Conservation (phyloP, 2,329 filamentous ascomycete species). For the Epichloe brachyelytri region DNA sequence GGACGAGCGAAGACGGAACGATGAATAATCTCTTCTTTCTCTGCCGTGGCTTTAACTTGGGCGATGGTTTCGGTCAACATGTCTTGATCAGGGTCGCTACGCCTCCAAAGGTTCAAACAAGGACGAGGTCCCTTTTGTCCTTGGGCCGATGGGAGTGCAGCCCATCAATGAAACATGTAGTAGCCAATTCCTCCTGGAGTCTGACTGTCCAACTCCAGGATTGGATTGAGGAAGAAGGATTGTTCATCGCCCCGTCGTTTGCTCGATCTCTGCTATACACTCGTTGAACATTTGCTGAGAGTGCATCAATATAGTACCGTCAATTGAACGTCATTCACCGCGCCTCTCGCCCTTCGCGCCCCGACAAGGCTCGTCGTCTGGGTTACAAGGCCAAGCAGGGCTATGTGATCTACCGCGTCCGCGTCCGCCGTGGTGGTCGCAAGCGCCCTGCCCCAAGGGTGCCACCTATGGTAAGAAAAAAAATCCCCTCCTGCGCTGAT, state of each 20-base stretch:
- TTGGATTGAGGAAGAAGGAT: not conserved
- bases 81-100: not conserved
- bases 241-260: not conserved
- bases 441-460: slow-evolving; percentile 95
- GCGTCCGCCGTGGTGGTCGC: slow-evolving; percentile 96
- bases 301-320: slow-evolving; percentile 98
- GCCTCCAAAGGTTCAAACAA: not conserved
- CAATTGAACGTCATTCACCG: slow-evolving; percentile 99
- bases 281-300: slow-evolving; percentile 99
- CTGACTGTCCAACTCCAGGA: no score
- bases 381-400: slow-evolving; percentile 99
- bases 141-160: no score
- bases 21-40: slow-evolving; percentile 5
- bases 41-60: not conserved
- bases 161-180: no score
- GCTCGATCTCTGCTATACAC: slow-evolving; percentile 62
- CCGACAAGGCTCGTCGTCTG: slow-evolving; percentile 99
- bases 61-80: not conserved
- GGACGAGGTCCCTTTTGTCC: no score
- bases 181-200: not conserved
- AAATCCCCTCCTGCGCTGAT: not conserved
- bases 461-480: slow-evolving; percentile 82
- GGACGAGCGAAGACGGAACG: slow-evolving; percentile 18
- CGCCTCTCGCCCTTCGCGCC: slow-evolving; percentile 92
- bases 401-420: slow-evolving; percentile 99